A percentile compares a stretch with the other conserved stretches of the same genome.
phyloP scores from a whole-genome alignment of 352 stramenopile genomes.

The Plasmopara muralis region DNA sequence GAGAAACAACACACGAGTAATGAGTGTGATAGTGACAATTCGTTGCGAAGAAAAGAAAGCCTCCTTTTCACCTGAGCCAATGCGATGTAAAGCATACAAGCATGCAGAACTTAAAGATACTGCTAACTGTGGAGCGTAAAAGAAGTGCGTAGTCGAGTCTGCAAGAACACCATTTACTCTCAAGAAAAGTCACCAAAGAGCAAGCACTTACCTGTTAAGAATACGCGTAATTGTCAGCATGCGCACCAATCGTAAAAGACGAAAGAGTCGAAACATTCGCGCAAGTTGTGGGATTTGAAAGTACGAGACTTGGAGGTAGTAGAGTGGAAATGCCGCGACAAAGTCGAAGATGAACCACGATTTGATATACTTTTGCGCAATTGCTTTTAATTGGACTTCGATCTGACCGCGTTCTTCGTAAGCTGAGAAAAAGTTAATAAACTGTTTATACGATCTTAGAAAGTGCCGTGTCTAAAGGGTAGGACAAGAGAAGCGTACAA shows the following conservation, averaged over 20 bases:
- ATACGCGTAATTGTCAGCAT: slow-evolving; percentile 53
- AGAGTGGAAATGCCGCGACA: slow-evolving; percentile 67
- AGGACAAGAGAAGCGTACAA: no score
- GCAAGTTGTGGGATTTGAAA: slow-evolving; percentile 55
- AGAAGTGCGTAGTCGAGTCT: slow-evolving; percentile 64
- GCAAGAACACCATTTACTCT: slow-evolving; percentile 35
- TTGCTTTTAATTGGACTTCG: slow-evolving; percentile 34
- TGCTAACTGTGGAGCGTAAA: slow-evolving; percentile 67
- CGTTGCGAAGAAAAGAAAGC: no score
- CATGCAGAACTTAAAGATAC: slow-evolving; percentile 72
- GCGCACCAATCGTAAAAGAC: slow-evolving; percentile 49
- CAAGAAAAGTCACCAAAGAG: slow-evolving; percentile 1
- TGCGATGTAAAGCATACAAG: slow-evolving; percentile 76
- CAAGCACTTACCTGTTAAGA: no score
- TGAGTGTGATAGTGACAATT: no score
- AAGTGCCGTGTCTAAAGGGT: no score
- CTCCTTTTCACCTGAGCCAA: slow-evolving; percentile 48
- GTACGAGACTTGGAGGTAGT: slow-evolving; percentile 55
- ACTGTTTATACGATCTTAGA: no score
- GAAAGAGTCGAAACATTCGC: slow-evolving; percentile 57
- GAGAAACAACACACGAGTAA: no score
- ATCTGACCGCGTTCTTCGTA: slow-evolving; percentile 8
- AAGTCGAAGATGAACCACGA: slow-evolving; percentile 75
- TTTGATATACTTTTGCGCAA: slow-evolving; percentile 51
- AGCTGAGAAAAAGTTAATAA: no score